Base-by-base conservation (phyloP, 2,329 filamentous ascomycete species). In the Corinectria fuckeliana region DNA sequence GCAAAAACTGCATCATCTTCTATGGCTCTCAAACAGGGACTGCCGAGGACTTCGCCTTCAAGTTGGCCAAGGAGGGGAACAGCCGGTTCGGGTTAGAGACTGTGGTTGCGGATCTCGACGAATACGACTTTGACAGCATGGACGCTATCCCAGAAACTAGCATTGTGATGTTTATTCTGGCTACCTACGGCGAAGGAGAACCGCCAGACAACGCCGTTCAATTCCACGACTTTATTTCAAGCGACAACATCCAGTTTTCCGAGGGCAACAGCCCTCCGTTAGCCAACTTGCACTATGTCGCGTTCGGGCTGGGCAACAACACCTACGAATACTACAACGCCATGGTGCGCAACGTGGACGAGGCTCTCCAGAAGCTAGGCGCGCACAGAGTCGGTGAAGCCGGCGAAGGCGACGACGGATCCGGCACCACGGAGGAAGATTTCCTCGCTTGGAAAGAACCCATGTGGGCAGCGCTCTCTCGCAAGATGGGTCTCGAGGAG, bases 251-350 rank as follows among this genome's bases (percentile, higher is more conserved):
- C 56, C 80, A 86, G 66, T 98, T 98, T 78, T 91, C 90, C 67
- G 86, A 93, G 72, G 86, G 88, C 69, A 78, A 77, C 44, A 90
- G 93, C 18, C 85, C 89, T 62, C 86, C 94, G 47, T 86, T 99
- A 56, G 83, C 80, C 51, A 93, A 92, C 71, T 85, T 99, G 74
- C 93, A 93, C 76, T 99, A 93, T 74, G 93, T 98, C 72, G 86
- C 93, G 56, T 98, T 99, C 72, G 95, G 95, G 72, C 88, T 99
- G 34, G 95, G 95, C 68, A 99, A 98, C 84, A 98, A 98, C 82
- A 98, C 95, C 30, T 99, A 99, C 76, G 95, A 99, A 76, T 94
- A 99, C 82, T 99, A 97, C 84, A 98, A 99, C 81, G 90, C 91
- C 52, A 97, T 99, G 92, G 93, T 99, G 60, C 92, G 94, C 75